A percentile compares a stretch with the other conserved stretches of the same genome.
Conservation (phyloP, 202 grass and related monocot species). For the Digitaria exilis region DNA sequence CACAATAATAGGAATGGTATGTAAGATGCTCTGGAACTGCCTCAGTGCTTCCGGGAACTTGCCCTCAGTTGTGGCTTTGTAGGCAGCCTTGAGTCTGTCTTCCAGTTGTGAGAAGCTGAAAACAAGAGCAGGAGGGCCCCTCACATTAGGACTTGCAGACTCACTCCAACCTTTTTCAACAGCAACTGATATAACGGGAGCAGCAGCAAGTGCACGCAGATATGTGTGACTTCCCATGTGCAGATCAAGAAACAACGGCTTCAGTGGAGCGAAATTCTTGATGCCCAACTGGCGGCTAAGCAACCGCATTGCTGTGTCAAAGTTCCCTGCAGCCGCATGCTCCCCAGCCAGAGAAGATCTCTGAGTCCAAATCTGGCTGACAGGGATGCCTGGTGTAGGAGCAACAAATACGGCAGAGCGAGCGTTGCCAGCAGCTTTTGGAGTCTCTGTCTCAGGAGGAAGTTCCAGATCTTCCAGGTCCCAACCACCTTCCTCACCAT, state of each 20-base stretch:
- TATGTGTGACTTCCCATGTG: constrained; percentile 66
- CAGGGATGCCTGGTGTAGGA: constrained; percentile 72
- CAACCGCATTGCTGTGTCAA: constrained; percentile 77
- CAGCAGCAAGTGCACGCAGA: constrained; percentile 57
- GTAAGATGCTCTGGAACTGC: constrained; percentile 70
- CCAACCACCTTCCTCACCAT: constrained; percentile 79
- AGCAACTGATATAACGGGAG: constrained; percentile 60
- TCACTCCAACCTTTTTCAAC: constrained; percentile 82
- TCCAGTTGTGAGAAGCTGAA: constrained; percentile 77
- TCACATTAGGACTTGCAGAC: constrained; percentile 70
- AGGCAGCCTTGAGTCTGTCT: constrained; percentile 75
- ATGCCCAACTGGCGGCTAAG: constrained; percentile 76
- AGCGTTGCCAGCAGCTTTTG: constrained; percentile 40
- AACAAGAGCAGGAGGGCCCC: constrained; percentile 71
- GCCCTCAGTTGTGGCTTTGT: constrained; percentile 69
- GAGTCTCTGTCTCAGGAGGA: constrained; percentile 64
- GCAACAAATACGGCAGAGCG: constrained; percentile 60
- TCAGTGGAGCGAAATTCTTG: constrained; percentile 74
- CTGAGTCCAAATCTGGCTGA: constrained; percentile 87
- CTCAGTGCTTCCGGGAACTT: constrained; percentile 73
- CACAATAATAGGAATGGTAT: constrained; percentile 66
- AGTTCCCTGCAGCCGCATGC: constrained; percentile 77
- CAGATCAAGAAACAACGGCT: constrained; percentile 63
- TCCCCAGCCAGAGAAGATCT: constrained; percentile 84
- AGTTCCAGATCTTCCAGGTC: constrained; percentile 87